Evolutionary conservation across 2,329 filamentous ascomycete species (phyloP), one percentile per base, ranked within the genome.

Genomic region (Fusarium piperis): DNA sequence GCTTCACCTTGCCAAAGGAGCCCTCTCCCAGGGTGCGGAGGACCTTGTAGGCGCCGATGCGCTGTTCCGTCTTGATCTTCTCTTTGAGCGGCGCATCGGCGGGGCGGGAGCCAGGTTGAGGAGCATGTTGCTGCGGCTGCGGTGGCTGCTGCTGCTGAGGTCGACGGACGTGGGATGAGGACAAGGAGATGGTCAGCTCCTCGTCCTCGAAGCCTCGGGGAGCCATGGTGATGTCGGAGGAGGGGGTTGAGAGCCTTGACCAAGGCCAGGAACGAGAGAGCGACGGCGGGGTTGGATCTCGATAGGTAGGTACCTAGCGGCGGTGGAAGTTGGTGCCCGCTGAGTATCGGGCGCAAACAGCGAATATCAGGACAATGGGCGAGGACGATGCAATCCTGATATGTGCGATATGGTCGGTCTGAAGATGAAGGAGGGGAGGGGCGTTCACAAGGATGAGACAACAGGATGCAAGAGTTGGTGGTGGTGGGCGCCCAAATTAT

Each of bases 1-100:
- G 89, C 86, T 98, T 98, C 81, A 99, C 96, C 85, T 99, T 99
- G 77, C 96, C 96, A 81, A 99, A 99, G 3, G 95, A 98, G 52
- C 96, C 96, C 84, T 99, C 96, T 63, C 96, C 96, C 15, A 99
- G 88, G 16, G 95, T 98, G 80, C 91, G 92, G 75, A 97, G 87
- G 64, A 98, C 92, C 77, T 93, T 93, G 85, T 99, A 99, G 82
- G 95, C 93, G 73, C 94, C 94, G 78, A 98, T 91, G 74, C 95
- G 91, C 85, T 95, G 93, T 84, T 93, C 94, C 71, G 91, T 89
- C 84, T 88, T 91, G 84, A 81, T 80, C 79, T 84, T 86, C 64
- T 87, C 80, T 67, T 81, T 79, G 64, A 78, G 76, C 55, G 75
- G 78, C 62, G 77, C 76, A 59, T 77, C 82, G 76, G 75, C 79